Evolutionary conservation across 768 basidiomycete genomes (phyloP), one percentile per base, ranked within the genome.

Genomic region (Leucocoprinus leucothites): DNA sequence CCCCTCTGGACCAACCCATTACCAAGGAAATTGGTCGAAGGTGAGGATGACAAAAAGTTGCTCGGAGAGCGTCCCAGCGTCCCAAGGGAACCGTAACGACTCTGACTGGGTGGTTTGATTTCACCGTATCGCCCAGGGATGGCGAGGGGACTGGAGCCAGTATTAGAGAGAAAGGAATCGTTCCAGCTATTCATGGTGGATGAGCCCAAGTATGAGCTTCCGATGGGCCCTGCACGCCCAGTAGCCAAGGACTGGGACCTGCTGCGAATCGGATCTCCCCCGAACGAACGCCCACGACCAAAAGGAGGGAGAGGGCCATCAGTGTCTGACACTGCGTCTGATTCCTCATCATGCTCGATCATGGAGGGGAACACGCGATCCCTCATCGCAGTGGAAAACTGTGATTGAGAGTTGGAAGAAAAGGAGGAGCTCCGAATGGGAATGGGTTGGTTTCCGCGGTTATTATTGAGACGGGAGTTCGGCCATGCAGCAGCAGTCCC

Each of bases 201-300:
- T 8, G 68, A 58, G 45, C 69, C 71, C 41, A 67, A 63, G 63
- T 73, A 75, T 9, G 82, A 77, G 59, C 75, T 81, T 46, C 79
- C 80, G 38, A 85, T 74, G 19, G 79, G 72, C 2, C 75, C 77
- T 3, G 80, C 80, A 14, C 85, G 77, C 3, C 77, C 74, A 3
- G 86, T 79, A 0, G 87, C 89, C 53, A 91, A 77, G 0, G 86
- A 87, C 61, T 91, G 89, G 2, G 87, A 89, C 26, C 89, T 76
- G 68, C 88, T 89, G 51, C 90, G 81, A 53, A 80, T 84, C 57
- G 79, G 72, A 65, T 89, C 89, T 48, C 78, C 72, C 3, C 77
- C 78, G 62, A 82, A 85, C 11, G 78, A 71, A n/a, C 86, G 80
- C 3, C 85, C 85, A 31, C 85, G 75, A 35, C 70, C 64, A 25